Percentiles rank a stretch among this genome's conserved stretches.
Conservation (phyloP, 257 asterid species). For the Eustoma russellianum region DNA sequence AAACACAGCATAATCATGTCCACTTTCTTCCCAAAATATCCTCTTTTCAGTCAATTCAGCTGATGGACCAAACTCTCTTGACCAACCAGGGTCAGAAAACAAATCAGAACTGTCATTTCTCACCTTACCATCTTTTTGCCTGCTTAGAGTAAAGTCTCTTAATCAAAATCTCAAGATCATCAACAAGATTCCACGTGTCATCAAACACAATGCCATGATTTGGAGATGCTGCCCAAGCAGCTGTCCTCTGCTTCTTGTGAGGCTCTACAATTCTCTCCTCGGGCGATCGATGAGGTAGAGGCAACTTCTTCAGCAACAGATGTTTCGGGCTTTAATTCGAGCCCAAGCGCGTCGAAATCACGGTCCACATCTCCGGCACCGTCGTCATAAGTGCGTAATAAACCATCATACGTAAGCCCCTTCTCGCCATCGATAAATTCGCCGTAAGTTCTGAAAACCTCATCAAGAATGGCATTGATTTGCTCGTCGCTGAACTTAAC, state of each 20-base stretch:
- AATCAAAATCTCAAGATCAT: slow-evolving; percentile 70
- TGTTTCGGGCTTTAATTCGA: slow-evolving; percentile 54
- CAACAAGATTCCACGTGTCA: slow-evolving; percentile 90
- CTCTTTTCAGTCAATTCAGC: slow-evolving; percentile 60
- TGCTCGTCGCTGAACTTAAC: slow-evolving; percentile 96
- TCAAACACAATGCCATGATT: slow-evolving; percentile 94
- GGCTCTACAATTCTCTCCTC: slow-evolving; percentile 84
- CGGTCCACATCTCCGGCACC: slow-evolving; percentile 99
- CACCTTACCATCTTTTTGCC: slow-evolving; percentile 65
- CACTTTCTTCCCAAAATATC: slow-evolving; percentile 69
- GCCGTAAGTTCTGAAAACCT: slow-evolving; percentile 80
- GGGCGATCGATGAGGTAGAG: slow-evolving; percentile 59
- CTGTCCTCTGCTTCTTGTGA: slow-evolving; percentile 83
- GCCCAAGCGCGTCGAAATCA: slow-evolving; percentile 91
- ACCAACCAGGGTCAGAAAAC: slow-evolving; percentile 95
- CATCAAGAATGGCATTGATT: slow-evolving; percentile 83
- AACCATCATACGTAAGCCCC: slow-evolving; percentile 86
- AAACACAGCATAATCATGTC: slow-evolving; percentile 61
- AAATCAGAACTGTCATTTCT: slow-evolving; percentile 73
- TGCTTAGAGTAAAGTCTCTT: slow-evolving; percentile 57
- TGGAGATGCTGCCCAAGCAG: slow-evolving; percentile 96
- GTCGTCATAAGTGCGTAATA: slow-evolving; percentile 89
- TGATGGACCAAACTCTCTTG: slow-evolving; percentile 80
- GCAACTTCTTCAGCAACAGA: slow-evolving; percentile 49
- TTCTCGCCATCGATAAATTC: slow-evolving; percentile 75